Evolutionary conservation across 257 asterid species (phyloP).

Genomic region (Henckelia pumila): DNA sequence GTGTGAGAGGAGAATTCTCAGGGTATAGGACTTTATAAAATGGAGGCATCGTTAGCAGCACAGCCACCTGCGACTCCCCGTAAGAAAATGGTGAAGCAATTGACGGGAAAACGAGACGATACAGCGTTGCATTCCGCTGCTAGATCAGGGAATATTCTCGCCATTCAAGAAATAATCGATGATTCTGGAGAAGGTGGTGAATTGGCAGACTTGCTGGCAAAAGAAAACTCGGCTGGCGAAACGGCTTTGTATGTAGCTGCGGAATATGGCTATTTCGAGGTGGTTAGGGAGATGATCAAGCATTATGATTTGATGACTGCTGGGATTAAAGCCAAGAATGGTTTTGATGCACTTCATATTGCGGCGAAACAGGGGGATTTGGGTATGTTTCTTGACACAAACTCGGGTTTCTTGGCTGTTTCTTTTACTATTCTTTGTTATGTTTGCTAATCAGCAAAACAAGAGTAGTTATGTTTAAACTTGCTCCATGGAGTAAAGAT

Average conservation of each 20-base stretch:
- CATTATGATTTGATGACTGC: constrained; percentile 43
- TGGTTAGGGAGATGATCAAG: constrained; percentile 49
- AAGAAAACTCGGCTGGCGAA: constrained; percentile 52
- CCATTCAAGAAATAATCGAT: constrained; percentile 35
- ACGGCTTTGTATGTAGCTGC: constrained; percentile 51
- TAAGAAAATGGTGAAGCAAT: constrained; percentile 58
- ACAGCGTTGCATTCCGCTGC: constrained; percentile 51
- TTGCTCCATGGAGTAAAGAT: neutral
- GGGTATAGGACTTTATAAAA: neutral
- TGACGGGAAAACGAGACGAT: constrained; percentile 57
- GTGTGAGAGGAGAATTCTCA: neutral
- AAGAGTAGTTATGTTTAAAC: neutral
- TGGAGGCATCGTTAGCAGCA: constrained; percentile 23
- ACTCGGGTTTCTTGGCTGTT: neutral
- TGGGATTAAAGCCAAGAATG: constrained; percentile 56
- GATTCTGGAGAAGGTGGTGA: constrained; percentile 30
- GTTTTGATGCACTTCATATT: constrained; percentile 60
- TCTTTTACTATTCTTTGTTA: neutral
- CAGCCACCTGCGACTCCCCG: constrained; percentile 40
- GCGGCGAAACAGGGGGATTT: constrained; percentile 69
- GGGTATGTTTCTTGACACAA: constrained; percentile 28
- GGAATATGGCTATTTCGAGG: constrained; percentile 49
- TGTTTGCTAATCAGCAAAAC: no score
- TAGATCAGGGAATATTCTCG: constrained; percentile 40
- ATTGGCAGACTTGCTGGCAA: constrained; percentile 29